phyloP scores from a whole-genome alignment of 352 stramenopile species.

The Phytophthora quininea region DNA sequence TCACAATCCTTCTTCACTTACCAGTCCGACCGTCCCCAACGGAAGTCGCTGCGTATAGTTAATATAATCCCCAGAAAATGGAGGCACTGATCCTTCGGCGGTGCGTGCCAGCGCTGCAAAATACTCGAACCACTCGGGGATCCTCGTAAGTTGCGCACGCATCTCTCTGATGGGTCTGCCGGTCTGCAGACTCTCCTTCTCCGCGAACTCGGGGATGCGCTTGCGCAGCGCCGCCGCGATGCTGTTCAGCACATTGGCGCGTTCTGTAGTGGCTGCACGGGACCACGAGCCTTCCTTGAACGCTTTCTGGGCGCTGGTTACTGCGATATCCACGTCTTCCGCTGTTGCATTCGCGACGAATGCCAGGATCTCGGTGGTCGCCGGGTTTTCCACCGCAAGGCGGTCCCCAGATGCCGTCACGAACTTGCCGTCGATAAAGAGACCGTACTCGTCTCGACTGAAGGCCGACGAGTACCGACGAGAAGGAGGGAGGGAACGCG shows the following conservation, averaged over 20 bases:
- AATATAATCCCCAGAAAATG: slow-evolving; percentile 62
- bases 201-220: slow-evolving; percentile 51
- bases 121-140: slow-evolving; percentile 86
- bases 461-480: slow-evolving; percentile 30
- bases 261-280: slow-evolving; percentile 31
- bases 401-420: slow-evolving; percentile 30
- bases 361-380: slow-evolving; percentile 47
- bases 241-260: slow-evolving; percentile 45
- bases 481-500: slow-evolving; percentile 6
- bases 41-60: slow-evolving; percentile 64
- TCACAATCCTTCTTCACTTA: slow-evolving; percentile 4
- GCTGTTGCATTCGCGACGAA: slow-evolving; percentile 39
- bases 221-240: slow-evolving; percentile 45
- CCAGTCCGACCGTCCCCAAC: slow-evolving; percentile 66
- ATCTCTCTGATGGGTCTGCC: slow-evolving; percentile 70
- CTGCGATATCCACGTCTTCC: slow-evolving; percentile 43
- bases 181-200: slow-evolving; percentile 67
- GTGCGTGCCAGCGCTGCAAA: slow-evolving; percentile 77
- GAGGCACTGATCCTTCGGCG: slow-evolving; percentile 64
- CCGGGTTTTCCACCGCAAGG: slow-evolving; percentile 55
- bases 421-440: slow-evolving; percentile 52
- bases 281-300: slow-evolving; percentile 48
- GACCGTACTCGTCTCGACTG: slow-evolving; percentile 40
- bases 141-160: slow-evolving; percentile 50
- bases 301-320: slow-evolving; percentile 34